Conservation (phyloP, 2,329 filamentous ascomycete species). For the Exophiala bonariae region DNA sequence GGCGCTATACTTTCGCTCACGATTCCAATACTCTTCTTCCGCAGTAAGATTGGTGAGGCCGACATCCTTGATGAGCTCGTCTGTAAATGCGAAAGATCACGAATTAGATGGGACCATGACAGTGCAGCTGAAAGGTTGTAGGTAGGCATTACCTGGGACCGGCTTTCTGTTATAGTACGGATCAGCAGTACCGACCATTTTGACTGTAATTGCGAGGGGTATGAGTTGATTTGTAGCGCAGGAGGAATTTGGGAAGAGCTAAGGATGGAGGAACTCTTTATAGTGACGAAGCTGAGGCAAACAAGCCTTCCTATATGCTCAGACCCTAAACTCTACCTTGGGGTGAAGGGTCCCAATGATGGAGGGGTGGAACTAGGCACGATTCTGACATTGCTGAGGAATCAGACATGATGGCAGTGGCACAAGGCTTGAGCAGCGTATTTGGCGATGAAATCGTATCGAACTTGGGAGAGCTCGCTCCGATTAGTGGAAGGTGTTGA, state of each 20-base stretch:
- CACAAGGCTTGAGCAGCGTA: not conserved
- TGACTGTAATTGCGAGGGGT: not conserved
- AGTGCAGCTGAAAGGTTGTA: not conserved
- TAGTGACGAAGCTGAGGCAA: not conserved
- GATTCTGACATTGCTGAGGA: not conserved
- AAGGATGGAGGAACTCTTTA: not conserved
- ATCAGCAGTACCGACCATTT: slow-evolving; percentile 21
- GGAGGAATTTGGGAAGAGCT: not conserved
- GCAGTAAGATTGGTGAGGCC: slow-evolving; percentile 22
- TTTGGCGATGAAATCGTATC: not conserved
- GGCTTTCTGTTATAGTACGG: slow-evolving; percentile 29
- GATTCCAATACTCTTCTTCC: slow-evolving; percentile 26
- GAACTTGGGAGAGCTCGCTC: not conserved
- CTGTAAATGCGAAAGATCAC: slow-evolving; percentile 8
- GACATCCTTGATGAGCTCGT: slow-evolving; percentile 26
- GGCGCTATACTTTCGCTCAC: slow-evolving; percentile 25
- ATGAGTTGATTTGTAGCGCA: not conserved
- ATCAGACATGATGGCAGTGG: not conserved
- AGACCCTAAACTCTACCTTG: no score
- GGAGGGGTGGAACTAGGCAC: not conserved
- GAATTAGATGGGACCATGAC: not conserved
- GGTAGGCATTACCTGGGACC: slow-evolving; percentile 23
- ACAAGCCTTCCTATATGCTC: not conserved
- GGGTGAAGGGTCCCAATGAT: not conserved
- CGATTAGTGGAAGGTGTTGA: not conserved